phyloP scores from a whole-genome alignment of 192 early-diverging fungal genomes.

The Backusella westeae region DNA sequence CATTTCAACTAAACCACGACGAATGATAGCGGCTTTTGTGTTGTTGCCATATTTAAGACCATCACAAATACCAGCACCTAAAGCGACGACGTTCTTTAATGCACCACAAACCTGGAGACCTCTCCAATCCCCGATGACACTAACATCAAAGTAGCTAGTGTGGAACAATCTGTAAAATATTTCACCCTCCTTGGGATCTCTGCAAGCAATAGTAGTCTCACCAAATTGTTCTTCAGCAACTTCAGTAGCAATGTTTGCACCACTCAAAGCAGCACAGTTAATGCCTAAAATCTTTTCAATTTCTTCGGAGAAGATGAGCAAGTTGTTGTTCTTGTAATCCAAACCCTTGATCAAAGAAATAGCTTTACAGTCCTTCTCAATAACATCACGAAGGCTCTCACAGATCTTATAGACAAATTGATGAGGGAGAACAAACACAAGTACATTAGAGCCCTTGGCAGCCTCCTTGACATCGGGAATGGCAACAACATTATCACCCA shows the following conservation, averaged over 20 bases:
- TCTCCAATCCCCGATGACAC: conserved; percentile 76
- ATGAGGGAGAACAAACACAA: conserved; percentile 93
- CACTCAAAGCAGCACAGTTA: conserved; percentile 40
- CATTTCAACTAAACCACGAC: conserved; percentile 93
- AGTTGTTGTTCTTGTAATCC: conserved; percentile 11
- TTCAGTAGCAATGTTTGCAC: conserved; percentile 77
- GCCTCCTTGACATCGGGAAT: conserved; percentile 76
- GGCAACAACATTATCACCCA: conserved; percentile 84
- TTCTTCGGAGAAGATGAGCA: conserved; percentile 12
- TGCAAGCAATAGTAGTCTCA: conserved; percentile 90
- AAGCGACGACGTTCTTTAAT: conserved; percentile 94
- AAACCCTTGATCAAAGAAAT: conserved; percentile 85
- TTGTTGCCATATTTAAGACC: conserved; percentile 69
- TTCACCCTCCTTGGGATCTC: conserved; percentile 62
- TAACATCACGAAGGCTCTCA: conserved; percentile 69
- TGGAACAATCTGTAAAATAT: conserved; percentile 75
- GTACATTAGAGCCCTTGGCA: conserved; percentile 75
- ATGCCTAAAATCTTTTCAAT: conserved; percentile 22
- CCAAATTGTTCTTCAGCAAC: conserved; percentile 91
- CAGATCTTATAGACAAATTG: conserved; percentile 82
- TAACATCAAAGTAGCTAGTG: conserved; percentile 83
- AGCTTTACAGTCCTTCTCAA: conserved; percentile 67
- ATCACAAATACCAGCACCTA: conserved; percentile 94
- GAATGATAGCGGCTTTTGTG: conserved; percentile 94
- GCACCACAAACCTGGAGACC: conserved; percentile 96